Evolutionary conservation across 371 early-diverging fungal species (phyloP).

Genomic region (Circinella minor): DNA sequence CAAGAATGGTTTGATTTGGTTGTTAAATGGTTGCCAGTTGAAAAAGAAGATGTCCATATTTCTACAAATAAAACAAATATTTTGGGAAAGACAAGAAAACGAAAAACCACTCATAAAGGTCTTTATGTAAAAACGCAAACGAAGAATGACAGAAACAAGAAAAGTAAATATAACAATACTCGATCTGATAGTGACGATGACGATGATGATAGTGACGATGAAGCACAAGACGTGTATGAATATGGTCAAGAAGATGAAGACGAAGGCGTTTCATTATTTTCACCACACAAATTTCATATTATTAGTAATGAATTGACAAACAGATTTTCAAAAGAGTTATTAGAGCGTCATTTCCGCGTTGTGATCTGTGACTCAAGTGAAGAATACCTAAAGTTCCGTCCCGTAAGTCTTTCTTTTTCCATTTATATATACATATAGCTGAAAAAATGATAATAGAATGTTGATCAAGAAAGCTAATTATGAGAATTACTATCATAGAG

Average conservation of each 20-base stretch:
- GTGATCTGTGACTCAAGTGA: slow-evolving; percentile 56
- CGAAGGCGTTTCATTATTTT: not conserved
- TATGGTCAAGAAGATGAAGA: slow-evolving; percentile 31
- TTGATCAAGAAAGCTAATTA: not conserved
- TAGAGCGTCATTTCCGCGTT: slow-evolving; percentile 24
- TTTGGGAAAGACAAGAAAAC: not conserved
- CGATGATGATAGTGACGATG: not conserved
- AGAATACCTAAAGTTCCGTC: slow-evolving; percentile 51
- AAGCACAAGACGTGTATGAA: not conserved
- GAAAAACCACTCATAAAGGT: not conserved
- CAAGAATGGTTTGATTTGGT: slow-evolving; percentile 37
- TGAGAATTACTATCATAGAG: slow-evolving; percentile 19
- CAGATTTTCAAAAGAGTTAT: slow-evolving; percentile 44
- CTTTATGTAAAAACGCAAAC: not conserved
- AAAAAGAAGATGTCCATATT: slow-evolving; percentile 36
- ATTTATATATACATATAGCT: not conserved
- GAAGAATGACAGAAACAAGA: not conserved
- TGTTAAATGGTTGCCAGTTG: slow-evolving; percentile 45
- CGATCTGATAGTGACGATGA: not conserved
- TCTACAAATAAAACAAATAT: slow-evolving; percentile 5
- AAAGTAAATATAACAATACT: not conserved
- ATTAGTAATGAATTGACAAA: slow-evolving; percentile 42
- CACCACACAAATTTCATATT: slow-evolving; percentile 36
- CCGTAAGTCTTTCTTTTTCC: slow-evolving; percentile 26
- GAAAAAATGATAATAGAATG: too few species aligned